Base-by-base conservation (phyloP, 116 monocot species). In the Dioscorea cayenensis region DNA sequence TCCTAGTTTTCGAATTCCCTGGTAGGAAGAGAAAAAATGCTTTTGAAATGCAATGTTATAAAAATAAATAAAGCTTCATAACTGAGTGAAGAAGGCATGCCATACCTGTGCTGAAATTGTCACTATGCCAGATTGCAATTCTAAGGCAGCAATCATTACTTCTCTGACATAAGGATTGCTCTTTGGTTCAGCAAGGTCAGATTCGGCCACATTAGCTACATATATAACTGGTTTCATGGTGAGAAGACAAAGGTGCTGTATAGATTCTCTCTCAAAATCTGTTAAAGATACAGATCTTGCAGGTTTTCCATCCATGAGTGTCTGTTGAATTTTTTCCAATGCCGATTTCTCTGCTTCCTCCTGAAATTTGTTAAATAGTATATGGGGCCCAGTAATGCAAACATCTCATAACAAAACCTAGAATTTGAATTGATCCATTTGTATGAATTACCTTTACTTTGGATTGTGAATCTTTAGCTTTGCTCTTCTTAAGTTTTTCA, bases 151-250 rank as follows among this genome's bases (percentile, higher is more conserved):
- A 48, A 70, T 73, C 17, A 76, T 78, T 52, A 99, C 91, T 76
- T 91, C 85, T 60, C 71, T 82, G 60, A 99, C 91, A 82, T 89
- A 77, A 77, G 89, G 81, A 80, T 94, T 94, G 68, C 70, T 76
- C 50, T 28, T 75, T 66, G 94, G 87, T 48, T 86, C 87, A 14
- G 85, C 83, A 36, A 99, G 80, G 70, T 91, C 99, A 27, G 91
- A 85, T 72, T 94, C 99, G 49, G 99, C 85, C 38, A 99, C 99
- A 79, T 99, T 99, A 52, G 99, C 99, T 27, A 99, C 89, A 80
- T 91, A 99, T 77, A 94, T 94, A 14, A 91, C 75, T 65, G 99
- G 99, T 68, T 94, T 99, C 99, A 99, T 91, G 10, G 99, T 99
- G 25, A 99, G 89, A 62, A 99, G 82, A 74, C 91, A 94, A 25